Base-by-base conservation (phyloP, 2,329 filamentous ascomycete genomes). In the Xylariaceae sp. region DNA sequence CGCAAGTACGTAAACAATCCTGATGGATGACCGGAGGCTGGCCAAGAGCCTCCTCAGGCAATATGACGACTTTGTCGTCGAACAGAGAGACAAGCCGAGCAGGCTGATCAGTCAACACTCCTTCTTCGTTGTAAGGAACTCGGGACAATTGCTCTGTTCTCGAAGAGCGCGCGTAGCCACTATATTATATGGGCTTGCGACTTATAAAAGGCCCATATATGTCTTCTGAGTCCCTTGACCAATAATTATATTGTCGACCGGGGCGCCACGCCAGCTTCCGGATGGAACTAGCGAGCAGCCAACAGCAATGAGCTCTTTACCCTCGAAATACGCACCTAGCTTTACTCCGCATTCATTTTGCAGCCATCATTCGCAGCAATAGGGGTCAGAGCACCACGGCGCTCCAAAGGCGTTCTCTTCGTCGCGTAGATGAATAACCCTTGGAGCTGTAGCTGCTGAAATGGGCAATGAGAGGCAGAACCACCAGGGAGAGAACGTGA, bases 171-270 rank as follows among this genome's bases (percentile, higher is more conserved):
- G n/a, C n/a, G n/a, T n/a, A n/a, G n/a, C n/a, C n/a, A n/a, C n/a
- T n/a, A n/a, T n/a, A n/a, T n/a, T n/a, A n/a, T n/a, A n/a, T n/a
- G n/a, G n/a, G n/a, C n/a, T n/a, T n/a, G 37, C n/a, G 37, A n/a
- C 37, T 10, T 40, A 16, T n/a, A 40, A 15, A 16, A 57, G 53
- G 68, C 72, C 67, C 72, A 80, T 78, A 84, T 56, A 82, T 80
- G 66, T 89, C 85, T 63, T 87, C 85, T 21, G 84, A 92, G 78
- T 73, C 91, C 88, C 79, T 92, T 92, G 55, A 92, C 88, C 88
- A 54, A 91, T 72, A 56, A 92, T 84, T 64, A 90, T 82, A 67
- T 87, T 78, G 58, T 88, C 84, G 60, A 76, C 72, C 37, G 86
- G 84, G 1, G 83, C 86, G 54, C 86, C 76, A 50, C 77, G 76